Conservation (phyloP, 495 filamentous ascomycete genomes). For the Durotheca rogersii region DNA sequence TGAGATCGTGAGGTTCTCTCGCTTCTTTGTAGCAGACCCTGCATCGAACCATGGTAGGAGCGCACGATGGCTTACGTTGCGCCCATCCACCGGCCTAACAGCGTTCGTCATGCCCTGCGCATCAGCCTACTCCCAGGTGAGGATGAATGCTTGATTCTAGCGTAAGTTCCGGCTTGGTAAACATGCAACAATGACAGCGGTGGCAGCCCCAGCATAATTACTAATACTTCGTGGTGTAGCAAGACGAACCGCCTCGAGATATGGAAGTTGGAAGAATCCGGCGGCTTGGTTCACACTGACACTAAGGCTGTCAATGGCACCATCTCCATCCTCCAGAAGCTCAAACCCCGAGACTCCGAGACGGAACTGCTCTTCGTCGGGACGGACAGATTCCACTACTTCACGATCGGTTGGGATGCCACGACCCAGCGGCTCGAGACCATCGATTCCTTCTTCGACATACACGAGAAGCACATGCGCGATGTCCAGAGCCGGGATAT, state of each 20-base stretch:
- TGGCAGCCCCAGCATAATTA: too few relatives aligned
- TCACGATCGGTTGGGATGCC: slow-evolving; percentile 81
- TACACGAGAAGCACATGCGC: slow-evolving; percentile 75
- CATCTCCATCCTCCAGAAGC: slow-evolving; percentile 79
- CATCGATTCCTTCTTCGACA: slow-evolving; percentile 66
- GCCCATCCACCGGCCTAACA: slow-evolving; percentile 89
- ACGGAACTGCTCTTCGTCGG: slow-evolving; percentile 92
- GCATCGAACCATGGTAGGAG: slow-evolving; percentile 27
- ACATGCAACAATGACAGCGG: not conserved
- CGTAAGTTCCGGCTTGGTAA: too few relatives aligned
- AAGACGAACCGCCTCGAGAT: slow-evolving; percentile 93
- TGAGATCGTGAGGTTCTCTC: too few relatives aligned
- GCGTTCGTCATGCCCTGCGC: slow-evolving; percentile 82
- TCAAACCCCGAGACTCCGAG: slow-evolving; percentile 68
- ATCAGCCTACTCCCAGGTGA: slow-evolving; percentile 69
- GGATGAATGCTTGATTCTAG: slow-evolving; percentile 80
- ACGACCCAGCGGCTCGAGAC: slow-evolving; percentile 63
- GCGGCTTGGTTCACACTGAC: slow-evolving; percentile 54
- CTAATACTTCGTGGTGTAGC: too few relatives aligned
- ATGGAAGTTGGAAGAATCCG: slow-evolving; percentile 53
- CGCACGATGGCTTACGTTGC: slow-evolving; percentile 84
- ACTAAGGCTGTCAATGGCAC: slow-evolving; percentile 75
- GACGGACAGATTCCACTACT: slow-evolving; percentile 85
- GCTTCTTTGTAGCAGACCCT: slow-evolving; percentile 1
- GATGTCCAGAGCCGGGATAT: slow-evolving; percentile 74